Conservation (phyloP, 2,329 filamentous ascomycete genomes). For the Arthroderma sp. region DNA sequence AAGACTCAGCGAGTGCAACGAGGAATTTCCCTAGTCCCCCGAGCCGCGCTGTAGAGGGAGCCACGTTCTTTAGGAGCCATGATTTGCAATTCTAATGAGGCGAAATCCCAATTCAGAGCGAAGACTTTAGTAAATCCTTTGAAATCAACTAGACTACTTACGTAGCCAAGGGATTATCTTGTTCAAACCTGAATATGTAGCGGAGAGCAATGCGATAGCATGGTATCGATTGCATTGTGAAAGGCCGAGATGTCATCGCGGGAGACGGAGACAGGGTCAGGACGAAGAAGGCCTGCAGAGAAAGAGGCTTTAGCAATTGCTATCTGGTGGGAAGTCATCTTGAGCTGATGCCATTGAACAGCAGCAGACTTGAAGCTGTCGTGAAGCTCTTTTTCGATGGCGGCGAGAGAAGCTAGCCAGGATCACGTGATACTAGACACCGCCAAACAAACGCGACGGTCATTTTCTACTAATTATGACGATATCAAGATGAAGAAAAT, state of each 20-base stretch:
- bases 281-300: constrained; percentile 57
- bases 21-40: constrained; percentile 63
- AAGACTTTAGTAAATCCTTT: constrained; percentile 24
- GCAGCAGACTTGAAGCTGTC: too few relatives aligned
- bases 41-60: constrained; percentile 52
- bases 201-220: constrained; percentile 58
- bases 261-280: constrained; percentile 56
- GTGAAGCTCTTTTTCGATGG: too few relatives aligned
- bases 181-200: constrained; percentile 77
- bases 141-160: too few relatives aligned
- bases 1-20: constrained; percentile 52
- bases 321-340: constrained; percentile 55
- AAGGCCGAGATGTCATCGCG: constrained; percentile 59
- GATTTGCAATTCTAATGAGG: constrained; percentile 64
- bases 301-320: constrained; percentile 71
- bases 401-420: too few relatives aligned
- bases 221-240: constrained; percentile 51
- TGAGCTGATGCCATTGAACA: background rate
- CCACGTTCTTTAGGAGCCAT: constrained; percentile 65
- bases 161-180: constrained; percentile 16
- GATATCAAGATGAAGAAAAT: too few relatives aligned
- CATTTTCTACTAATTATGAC: too few relatives aligned
- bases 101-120: constrained; percentile 11
- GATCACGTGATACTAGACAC: too few relatives aligned
- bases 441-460: too few relatives aligned